Percentiles rank a stretch among this genome's conserved stretches.
Evolutionary conservation across 768 basidiomycete genomes (phyloP).

Genomic region (Leccinum ochraceum): DNA sequence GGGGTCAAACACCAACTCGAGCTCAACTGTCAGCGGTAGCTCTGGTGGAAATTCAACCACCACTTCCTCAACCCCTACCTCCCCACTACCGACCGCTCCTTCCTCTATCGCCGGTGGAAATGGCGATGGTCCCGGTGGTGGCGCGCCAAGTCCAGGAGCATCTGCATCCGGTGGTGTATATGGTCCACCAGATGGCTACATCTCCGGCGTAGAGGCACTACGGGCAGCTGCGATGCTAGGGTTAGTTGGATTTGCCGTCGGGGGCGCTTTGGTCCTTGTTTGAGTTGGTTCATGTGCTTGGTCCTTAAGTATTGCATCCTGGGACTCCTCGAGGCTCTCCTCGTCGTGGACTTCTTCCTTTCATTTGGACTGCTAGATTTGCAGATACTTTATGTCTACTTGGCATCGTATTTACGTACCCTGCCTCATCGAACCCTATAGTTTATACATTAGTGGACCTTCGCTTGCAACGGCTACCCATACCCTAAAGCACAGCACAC

Average conservation of each 20-base stretch:
- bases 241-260: slow-evolving; percentile 47
- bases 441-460: slow-evolving; percentile 25
- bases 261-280: slow-evolving; percentile 48
- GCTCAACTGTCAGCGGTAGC: slow-evolving; percentile 18
- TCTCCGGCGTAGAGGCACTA: slow-evolving; percentile 53
- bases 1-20: slow-evolving; percentile 25
- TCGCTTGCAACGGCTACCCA: slow-evolving; percentile 8
- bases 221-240: slow-evolving; percentile 47
- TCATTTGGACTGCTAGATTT: slow-evolving; percentile 22
- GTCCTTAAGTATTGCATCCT: slow-evolving; percentile 7
- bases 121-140: slow-evolving; percentile 43
- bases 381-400: slow-evolving; percentile 24
- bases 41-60: slow-evolving; percentile 35
- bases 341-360: slow-evolving; percentile 15
- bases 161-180: slow-evolving; percentile 46
- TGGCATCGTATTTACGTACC: slow-evolving; percentile 16
- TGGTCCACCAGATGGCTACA: slow-evolving; percentile 71
- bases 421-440: slow-evolving; percentile 30
- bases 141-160: slow-evolving; percentile 62
- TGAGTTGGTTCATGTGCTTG: slow-evolving; percentile 29
- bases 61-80: slow-evolving; percentile 12
- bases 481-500: slow-evolving; percentile 22
- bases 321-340: slow-evolving; percentile 11
- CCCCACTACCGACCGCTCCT: slow-evolving; percentile 53
- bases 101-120: slow-evolving; percentile 49